phyloP scores from a whole-genome alignment of 2,329 filamentous ascomycete species.

The Fragosphaeria purpurea region DNA sequence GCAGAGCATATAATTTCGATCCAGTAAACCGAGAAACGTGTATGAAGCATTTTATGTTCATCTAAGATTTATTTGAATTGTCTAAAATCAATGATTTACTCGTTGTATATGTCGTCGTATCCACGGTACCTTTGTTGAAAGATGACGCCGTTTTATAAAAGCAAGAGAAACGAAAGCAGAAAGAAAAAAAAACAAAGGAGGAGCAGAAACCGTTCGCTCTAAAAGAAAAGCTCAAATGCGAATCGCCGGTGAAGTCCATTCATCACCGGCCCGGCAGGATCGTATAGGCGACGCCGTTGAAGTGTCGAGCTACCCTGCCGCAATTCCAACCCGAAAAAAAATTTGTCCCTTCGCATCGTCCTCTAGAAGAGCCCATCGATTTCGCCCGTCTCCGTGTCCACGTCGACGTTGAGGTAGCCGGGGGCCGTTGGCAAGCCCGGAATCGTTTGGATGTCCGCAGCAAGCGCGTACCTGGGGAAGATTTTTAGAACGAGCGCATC shows the following conservation, averaged over 20 bases:
- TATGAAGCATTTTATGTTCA: too few relatives aligned
- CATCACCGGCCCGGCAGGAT: not conserved
- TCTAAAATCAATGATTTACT: too few relatives aligned
- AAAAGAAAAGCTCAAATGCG: slow-evolving; percentile 1
- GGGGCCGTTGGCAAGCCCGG: slow-evolving; percentile 90
- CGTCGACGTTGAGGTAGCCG: slow-evolving; percentile 89
- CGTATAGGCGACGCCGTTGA: slow-evolving; percentile 12
- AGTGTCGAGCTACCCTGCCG: slow-evolving; percentile 2
- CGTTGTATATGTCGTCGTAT: not conserved
- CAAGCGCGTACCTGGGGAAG: slow-evolving; percentile 63
- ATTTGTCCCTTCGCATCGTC: too few relatives aligned
- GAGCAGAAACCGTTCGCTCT: slow-evolving; percentile 2
- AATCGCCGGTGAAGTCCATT: not conserved
- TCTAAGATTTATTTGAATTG: too few relatives aligned
- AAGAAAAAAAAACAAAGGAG: not conserved
- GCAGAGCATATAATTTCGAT: too few relatives aligned
- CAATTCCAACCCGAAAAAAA: too few relatives aligned
- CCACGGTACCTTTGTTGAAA: slow-evolving; percentile 13
- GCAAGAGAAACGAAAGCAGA: not conserved
- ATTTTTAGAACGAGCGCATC: slow-evolving; percentile 14
- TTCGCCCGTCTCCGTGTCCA: slow-evolving; percentile 71
- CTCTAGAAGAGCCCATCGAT: slow-evolving; percentile 79
- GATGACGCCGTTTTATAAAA: slow-evolving; percentile 4
- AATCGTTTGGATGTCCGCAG: slow-evolving; percentile 97
- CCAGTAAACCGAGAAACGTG: too few relatives aligned